Evolutionary conservation across 2,329 filamentous ascomycete genomes (phyloP).

Genomic region (Metarhizium album): DNA sequence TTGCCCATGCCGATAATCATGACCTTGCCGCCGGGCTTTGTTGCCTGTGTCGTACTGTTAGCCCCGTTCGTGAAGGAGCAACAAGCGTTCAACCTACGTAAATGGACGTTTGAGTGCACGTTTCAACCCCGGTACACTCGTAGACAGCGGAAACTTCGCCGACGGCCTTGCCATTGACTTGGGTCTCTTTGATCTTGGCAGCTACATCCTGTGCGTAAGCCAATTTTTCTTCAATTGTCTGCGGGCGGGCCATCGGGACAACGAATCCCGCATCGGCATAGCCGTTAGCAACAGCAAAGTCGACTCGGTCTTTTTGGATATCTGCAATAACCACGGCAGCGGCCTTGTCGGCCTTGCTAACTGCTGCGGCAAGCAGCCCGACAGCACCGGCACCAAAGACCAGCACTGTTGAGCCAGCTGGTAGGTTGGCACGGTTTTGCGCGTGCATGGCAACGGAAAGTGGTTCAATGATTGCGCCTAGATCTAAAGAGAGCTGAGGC

Average conservation of each 20-base stretch:
- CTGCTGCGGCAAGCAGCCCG: constrained; percentile 47
- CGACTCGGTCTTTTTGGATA: constrained; percentile 43
- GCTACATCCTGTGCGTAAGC: constrained; percentile 40
- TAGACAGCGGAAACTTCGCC: constrained; percentile 58
- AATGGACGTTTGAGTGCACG: constrained; percentile 64
- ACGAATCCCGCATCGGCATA: constrained; percentile 43
- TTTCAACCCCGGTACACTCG: constrained; percentile 71
- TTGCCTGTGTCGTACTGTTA: constrained; percentile 27
- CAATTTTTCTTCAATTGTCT: constrained; percentile 42
- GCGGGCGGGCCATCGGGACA: constrained; percentile 37
- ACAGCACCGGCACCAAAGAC: constrained; percentile 52
- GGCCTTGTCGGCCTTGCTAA: constrained; percentile 38
- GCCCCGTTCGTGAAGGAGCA: background rate
- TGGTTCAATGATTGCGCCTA: constrained; percentile 49
- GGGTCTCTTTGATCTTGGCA: constrained; percentile 26
- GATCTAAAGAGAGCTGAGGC: constrained; percentile 32
- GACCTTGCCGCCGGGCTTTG: constrained; percentile 56
- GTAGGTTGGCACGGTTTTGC: constrained; percentile 32
- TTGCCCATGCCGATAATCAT: constrained; percentile 65
- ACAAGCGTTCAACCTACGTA: constrained; percentile 35
- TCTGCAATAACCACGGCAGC: constrained; percentile 41
- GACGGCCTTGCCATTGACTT: constrained; percentile 34
- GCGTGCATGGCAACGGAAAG: constrained; percentile 51
- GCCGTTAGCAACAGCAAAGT: constrained; percentile 44
- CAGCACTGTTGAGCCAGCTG: constrained; percentile 32